A percentile compares a stretch with the other conserved stretches of the same genome.
Conservation (phyloP, 345 rosid genomes). For the Gossypium sturtianum region DNA sequence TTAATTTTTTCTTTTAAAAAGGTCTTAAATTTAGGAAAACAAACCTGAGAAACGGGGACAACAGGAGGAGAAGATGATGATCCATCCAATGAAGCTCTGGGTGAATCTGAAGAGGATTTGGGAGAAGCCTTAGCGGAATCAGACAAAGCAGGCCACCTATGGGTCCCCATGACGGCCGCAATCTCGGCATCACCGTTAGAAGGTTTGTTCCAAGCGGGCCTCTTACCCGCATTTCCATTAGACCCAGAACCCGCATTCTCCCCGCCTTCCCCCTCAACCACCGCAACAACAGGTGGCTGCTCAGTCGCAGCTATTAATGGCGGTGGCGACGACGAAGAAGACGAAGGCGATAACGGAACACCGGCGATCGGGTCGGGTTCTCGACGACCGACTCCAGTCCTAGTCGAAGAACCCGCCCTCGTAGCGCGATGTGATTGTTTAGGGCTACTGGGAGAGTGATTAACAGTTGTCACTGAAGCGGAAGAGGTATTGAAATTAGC, state of each 20-base stretch:
- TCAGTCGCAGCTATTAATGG: slow-evolving; percentile 18
- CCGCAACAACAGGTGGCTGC: slow-evolving; percentile 7
- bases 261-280: slow-evolving; percentile 33
- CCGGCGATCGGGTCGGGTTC: slow-evolving; percentile 29
- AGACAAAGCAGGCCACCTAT: slow-evolving; percentile 61
- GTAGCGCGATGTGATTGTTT: slow-evolving; percentile 17
- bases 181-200: slow-evolving; percentile 36
- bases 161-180: slow-evolving; percentile 56
- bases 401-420: slow-evolving; percentile 24
- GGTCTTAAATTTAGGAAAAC: background rate
- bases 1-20: background rate
- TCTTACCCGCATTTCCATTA: slow-evolving; percentile 59
- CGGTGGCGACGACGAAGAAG: background rate
- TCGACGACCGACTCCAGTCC: slow-evolving; percentile 42
- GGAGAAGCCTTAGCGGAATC: slow-evolving; percentile 50
- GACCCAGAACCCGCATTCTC: slow-evolving; percentile 29
- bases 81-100: slow-evolving; percentile 39
- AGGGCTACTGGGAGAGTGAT: slow-evolving; percentile 17
- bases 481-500: slow-evolving; percentile 7
- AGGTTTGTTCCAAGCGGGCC: slow-evolving; percentile 67
- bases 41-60: slow-evolving; percentile 35
- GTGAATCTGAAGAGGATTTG: slow-evolving; percentile 34
- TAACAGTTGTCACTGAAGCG: background rate
- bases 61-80: slow-evolving; percentile 43
- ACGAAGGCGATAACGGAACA: slow-evolving; percentile 17